Percentiles rank a stretch among this genome's conserved stretches.
Evolutionary conservation across 2,329 filamentous ascomycete genomes (phyloP).

Genomic region (Davidsoniella neocaledoniae): DNA sequence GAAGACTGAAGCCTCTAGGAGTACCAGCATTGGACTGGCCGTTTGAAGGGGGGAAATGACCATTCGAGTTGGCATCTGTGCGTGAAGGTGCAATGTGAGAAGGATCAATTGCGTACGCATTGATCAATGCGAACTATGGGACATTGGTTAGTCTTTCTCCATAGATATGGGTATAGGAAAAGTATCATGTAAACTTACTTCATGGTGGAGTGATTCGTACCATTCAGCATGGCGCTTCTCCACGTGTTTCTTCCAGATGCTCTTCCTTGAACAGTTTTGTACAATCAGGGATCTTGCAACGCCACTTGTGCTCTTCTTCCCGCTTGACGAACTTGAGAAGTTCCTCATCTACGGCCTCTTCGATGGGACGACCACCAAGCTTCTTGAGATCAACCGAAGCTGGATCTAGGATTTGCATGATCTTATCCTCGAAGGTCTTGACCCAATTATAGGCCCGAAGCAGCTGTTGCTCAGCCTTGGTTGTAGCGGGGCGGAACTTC

Average conservation of each 20-base stretch:
- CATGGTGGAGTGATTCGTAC: slow-evolving; percentile 61
- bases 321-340: slow-evolving; percentile 80
- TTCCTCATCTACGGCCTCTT: slow-evolving; percentile 78
- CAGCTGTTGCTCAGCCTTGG: slow-evolving; percentile 78
- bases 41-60: slow-evolving; percentile 74
- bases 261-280: slow-evolving; percentile 95
- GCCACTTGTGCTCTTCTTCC: slow-evolving; percentile 91
- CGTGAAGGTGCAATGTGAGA: slow-evolving; percentile 86
- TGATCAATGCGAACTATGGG: slow-evolving; percentile 66
- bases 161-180: background rate
- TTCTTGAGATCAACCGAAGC: slow-evolving; percentile 76
- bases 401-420: slow-evolving; percentile 81
- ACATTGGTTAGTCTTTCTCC: slow-evolving; percentile 12
- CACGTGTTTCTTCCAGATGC: slow-evolving; percentile 86
- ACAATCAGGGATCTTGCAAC: slow-evolving; percentile 92
- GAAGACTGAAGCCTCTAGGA: slow-evolving; percentile 77
- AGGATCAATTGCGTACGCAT: slow-evolving; percentile 85
- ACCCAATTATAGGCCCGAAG: slow-evolving; percentile 98
- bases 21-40: slow-evolving; percentile 66
- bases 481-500: slow-evolving; percentile 50
- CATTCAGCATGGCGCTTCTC: slow-evolving; percentile 91
- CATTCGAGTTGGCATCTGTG: slow-evolving; percentile 87
- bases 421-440: slow-evolving; percentile 93
- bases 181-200: slow-evolving; percentile 42
- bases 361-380: slow-evolving; percentile 70